Conservation (phyloP, 1,284 basidiomycete species). For the Bothia castanella region DNA sequence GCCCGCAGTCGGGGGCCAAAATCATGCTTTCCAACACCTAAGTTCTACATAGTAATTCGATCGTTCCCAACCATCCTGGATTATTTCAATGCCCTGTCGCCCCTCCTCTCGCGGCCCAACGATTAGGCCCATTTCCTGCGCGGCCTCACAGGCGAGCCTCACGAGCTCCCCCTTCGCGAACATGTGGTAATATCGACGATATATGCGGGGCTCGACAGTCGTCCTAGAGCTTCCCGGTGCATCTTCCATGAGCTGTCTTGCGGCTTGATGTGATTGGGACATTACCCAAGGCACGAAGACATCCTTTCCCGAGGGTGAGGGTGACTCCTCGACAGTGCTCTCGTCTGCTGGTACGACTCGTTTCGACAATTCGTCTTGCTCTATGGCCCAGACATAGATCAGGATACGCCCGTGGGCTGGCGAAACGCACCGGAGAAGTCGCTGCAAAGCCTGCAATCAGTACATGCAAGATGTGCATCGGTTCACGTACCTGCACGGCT, state of each 20-base stretch:
- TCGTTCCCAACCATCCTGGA: conserved; percentile 80
- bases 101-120: conserved; percentile 38
- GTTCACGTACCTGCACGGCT: conserved; percentile 61
- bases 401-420: conserved; percentile 71
- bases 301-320: conserved; percentile 43
- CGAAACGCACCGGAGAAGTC: conserved; percentile 62
- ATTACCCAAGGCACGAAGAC: conserved; percentile 75
- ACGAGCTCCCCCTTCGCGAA: conserved; percentile 78
- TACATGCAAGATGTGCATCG: neutral
- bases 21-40: conserved; percentile 49
- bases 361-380: conserved; percentile 84
- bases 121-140: conserved; percentile 51
- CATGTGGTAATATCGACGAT: conserved; percentile 92
- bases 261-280: conserved; percentile 26
- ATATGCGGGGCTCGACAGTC: conserved; percentile 39
- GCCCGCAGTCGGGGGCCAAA: no score
- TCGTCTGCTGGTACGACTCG: conserved; percentile 50
- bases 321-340: neutral
- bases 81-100: conserved; percentile 54
- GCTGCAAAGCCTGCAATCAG: conserved; percentile 37
- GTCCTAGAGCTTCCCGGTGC: neutral
- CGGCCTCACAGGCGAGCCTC: conserved; percentile 60
- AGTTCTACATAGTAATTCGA: conserved; percentile 81
- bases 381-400: conserved; percentile 98
- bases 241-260: conserved; percentile 11